Conservation (phyloP, 768 basidiomycete genomes). For the Crassisporium funariophilum region DNA sequence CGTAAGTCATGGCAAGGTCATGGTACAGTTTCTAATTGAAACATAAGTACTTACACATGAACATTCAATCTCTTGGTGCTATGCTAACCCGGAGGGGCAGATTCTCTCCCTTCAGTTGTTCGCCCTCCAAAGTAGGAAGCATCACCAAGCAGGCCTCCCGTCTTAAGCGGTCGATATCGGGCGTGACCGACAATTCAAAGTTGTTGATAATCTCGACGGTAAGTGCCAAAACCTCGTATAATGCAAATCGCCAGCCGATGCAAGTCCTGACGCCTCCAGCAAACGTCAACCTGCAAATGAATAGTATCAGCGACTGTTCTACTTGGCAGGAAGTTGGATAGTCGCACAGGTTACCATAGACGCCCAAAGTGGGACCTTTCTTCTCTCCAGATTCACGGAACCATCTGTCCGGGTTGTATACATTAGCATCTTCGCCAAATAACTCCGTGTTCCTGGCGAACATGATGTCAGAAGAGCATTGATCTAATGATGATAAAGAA, state of each 20-base stretch:
- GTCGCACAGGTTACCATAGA: slow-evolving; percentile 50
- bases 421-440: slow-evolving; percentile 59
- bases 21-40: too few species aligned
- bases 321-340: neutral
- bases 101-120: slow-evolving; percentile 45
- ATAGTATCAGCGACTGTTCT: neutral
- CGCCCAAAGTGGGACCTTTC: slow-evolving; percentile 43
- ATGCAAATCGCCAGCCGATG: slow-evolving; percentile 53
- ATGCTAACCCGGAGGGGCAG: slow-evolving; percentile 42
- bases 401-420: slow-evolving; percentile 62
- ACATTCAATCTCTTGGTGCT: slow-evolving; percentile 35
- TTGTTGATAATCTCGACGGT: slow-evolving; percentile 60
- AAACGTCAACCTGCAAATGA: slow-evolving; percentile 43
- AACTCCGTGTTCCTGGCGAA: slow-evolving; percentile 43
- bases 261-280: slow-evolving; percentile 49
- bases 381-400: slow-evolving; percentile 36
- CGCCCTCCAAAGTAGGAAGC: slow-evolving; percentile 49
- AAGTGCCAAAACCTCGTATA: slow-evolving; percentile 59
- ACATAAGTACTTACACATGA: neutral
- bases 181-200: slow-evolving; percentile 53
- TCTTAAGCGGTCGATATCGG: slow-evolving; percentile 40
- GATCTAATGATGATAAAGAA: neutral
- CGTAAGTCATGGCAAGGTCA: too few species aligned
- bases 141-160: slow-evolving; percentile 50
- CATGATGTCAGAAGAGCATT: neutral